Conservation (phyloP, 352 stramenopile species). For the Globisporangium perplexum region DNA sequence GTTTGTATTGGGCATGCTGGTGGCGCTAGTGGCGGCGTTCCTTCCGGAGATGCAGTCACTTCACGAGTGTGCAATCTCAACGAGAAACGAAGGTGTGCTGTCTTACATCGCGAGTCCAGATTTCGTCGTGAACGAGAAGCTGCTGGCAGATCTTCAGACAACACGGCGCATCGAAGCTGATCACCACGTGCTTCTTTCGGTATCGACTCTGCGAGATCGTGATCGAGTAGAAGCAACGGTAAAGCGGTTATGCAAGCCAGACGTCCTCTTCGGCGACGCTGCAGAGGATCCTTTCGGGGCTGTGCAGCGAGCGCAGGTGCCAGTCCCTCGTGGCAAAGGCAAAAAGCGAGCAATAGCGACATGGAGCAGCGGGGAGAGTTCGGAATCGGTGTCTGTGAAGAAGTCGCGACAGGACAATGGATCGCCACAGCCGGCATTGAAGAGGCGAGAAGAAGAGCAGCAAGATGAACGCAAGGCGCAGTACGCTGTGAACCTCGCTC, state of each 20-base stretch:
- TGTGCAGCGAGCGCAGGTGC: neutral
- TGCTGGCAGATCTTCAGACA: slow-evolving; percentile 39
- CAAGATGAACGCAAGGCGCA: slow-evolving; percentile 32
- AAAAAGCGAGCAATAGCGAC: slow-evolving; percentile 12
- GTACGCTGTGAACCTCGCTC: slow-evolving; percentile 37
- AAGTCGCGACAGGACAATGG: neutral
- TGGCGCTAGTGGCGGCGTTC: slow-evolving; percentile 24
- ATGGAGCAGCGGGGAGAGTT: neutral
- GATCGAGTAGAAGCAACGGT: slow-evolving; percentile 35
- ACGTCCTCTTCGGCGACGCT: slow-evolving; percentile 29
- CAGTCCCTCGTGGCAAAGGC: slow-evolving; percentile 7
- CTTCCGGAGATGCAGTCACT: slow-evolving; percentile 23
- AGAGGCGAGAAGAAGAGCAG: slow-evolving; percentile 12
- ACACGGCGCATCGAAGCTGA: slow-evolving; percentile 37
- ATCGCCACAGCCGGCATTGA: neutral
- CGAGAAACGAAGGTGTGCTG: slow-evolving; percentile 12
- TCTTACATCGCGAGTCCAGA: slow-evolving; percentile 19
- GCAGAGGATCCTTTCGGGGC: neutral
- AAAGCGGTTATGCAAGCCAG: slow-evolving; percentile 34
- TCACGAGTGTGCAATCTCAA: slow-evolving; percentile 14
- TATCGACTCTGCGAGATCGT: slow-evolving; percentile 40
- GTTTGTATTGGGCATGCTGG: slow-evolving; percentile 30
- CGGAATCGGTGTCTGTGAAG: neutral
- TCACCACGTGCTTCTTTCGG: slow-evolving; percentile 50
- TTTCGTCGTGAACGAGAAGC: slow-evolving; percentile 22